Conservation (phyloP, 208 protist genomes). For the Leishmania turanica region DNA sequence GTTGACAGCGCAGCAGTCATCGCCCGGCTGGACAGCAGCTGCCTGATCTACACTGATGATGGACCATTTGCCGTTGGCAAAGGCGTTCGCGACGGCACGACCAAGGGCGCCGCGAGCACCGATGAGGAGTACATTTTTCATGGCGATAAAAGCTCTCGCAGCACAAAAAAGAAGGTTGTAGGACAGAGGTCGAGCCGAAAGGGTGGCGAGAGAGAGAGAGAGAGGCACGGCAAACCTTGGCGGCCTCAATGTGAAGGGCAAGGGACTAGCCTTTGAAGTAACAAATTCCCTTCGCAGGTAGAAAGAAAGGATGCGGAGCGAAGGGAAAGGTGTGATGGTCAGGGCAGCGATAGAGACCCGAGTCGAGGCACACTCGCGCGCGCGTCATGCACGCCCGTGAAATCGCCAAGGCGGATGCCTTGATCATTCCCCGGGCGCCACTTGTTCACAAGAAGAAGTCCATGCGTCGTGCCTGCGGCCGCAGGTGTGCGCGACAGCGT, state of each 20-base stretch:
- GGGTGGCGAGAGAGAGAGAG: background rate
- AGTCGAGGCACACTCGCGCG: background rate
- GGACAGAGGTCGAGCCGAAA: background rate
- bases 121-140: slow-evolving; percentile 36
- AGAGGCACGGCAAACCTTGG: background rate
- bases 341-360: background rate
- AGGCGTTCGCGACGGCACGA: slow-evolving; percentile 31
- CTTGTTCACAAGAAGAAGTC: background rate
- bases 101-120: slow-evolving; percentile 57
- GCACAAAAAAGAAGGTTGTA: background rate
- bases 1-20: slow-evolving; percentile 18
- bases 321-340: background rate
- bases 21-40: background rate
- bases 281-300: too few relatives aligned
- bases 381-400: background rate
- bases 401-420: background rate
- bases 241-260: background rate
- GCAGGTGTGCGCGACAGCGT: background rate
- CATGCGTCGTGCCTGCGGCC: background rate
- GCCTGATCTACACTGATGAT: slow-evolving; percentile 20
- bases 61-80: slow-evolving; percentile 28
- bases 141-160: background rate
- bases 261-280: too few relatives aligned
- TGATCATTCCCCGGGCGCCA: background rate
- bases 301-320: background rate